Evolutionary conservation across 306 rosid genomes (phyloP), one percentile per base, ranked within the genome.

Genomic region (barrel medic (Medicago truncatula)): DNA sequence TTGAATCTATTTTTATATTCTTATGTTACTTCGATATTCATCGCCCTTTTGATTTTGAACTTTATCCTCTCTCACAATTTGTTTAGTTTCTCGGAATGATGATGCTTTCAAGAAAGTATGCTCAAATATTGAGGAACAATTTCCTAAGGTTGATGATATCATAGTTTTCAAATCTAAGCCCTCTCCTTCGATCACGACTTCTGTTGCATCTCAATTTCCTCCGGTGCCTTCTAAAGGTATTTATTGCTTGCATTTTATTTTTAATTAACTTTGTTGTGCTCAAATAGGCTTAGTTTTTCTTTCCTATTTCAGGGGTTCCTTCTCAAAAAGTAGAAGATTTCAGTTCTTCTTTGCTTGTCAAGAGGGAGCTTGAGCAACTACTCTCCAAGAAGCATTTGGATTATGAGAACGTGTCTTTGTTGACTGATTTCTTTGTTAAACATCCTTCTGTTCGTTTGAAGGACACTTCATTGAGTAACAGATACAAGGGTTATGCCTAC

Each of bases 161-260:
- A 47, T 34, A 69, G 43, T 69, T 69, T 14, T 43, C 25, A 12
- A 69, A 69, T 28, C 71, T 10, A 41, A 18, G 8, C 38, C 54
- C 2, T 40, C 28, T 64, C 47, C 49, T 64, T 38, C 6, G 6
- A 31, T 5, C 36, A 31, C 36, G 1, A 3, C 54, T 65, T 4
- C 9, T 7, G 6, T 65, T 44, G 56, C 41, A 67, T 67, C 21
- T 1, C 20, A 13, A 5, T 44, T 31, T 47, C 9, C 41, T 15
- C 15, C 23, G 8, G 9, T 49, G 1, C 74, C 74, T 21, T 15
- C 2, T 25, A 43, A 25, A 69, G 74, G 74, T 69, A 47, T 70
- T 17, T 25, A 12, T 64, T 25, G 15, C 15, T 14, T 28, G 28
- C 28, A 0, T 47, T 44, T 36, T 12, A 23, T 41, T 23, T 23